These are phyloP conservation scores for Iris macrosiphon DNA, from an alignment of 106 monocot genomes.

Conservation along the genomic window DNA sequence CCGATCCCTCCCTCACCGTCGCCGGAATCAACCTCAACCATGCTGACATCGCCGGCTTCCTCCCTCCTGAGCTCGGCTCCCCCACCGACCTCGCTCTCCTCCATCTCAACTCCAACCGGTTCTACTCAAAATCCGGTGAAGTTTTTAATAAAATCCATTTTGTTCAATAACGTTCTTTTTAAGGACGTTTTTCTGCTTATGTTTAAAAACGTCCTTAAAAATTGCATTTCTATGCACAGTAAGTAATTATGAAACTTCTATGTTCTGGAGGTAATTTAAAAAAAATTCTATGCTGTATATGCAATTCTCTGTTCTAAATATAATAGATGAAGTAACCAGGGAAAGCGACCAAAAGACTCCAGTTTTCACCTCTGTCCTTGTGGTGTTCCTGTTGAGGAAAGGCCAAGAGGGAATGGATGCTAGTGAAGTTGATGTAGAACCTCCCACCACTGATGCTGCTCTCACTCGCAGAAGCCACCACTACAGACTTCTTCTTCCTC, in stretches of 20 bases:
- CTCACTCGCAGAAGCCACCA: constrained; percentile 31
- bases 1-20: constrained; percentile 19
- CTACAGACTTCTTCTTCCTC: constrained; percentile 10
- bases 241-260: too few species aligned
- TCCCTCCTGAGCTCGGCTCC: constrained; percentile 40
- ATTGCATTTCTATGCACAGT: too few species aligned
- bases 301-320: too few species aligned
- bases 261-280: too few species aligned
- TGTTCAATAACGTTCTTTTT: too few species aligned
- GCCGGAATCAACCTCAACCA: constrained; percentile 62
- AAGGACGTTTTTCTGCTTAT: too few species aligned
- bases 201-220: too few species aligned
- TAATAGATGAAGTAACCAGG: neutral
- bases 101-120: constrained; percentile 79
- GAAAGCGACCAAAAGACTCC: neutral
- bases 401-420: constrained; percentile 95
- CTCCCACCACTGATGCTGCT: constrained; percentile 32
- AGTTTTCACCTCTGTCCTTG: constrained; percentile 70
- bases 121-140: too few species aligned
- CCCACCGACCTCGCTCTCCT: constrained; percentile 59
- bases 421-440: constrained; percentile 94
- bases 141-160: too few species aligned
- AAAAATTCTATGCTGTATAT: too few species aligned
- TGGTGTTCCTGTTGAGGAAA: constrained; percentile 80
- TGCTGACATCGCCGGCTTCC: constrained; percentile 55